Evolutionary conservation across 2,329 filamentous ascomycete species (phyloP), one percentile per base, ranked within the genome.

Genomic region (Neocucurbitaria cava): DNA sequence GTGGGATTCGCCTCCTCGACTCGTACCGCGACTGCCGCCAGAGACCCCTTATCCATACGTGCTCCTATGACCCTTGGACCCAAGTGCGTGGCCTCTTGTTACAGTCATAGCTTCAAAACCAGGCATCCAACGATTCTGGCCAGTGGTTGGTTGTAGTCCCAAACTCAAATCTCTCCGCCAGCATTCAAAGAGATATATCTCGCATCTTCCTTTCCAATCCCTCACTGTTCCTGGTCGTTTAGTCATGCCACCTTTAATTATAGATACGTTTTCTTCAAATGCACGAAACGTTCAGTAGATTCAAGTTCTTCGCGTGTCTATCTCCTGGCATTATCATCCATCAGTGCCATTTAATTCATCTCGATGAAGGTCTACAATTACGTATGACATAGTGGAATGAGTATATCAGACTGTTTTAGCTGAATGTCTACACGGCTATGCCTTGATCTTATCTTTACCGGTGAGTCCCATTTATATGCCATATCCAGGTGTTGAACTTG

Each of bases 111-210:
- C 38, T 52, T n/a, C 31, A 41, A 20, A 26, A 36, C 53, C 46
- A 61, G 53, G 50, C 55, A 57, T 39, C 55, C 58, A 44, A 24
- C 48, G 10, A 18, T 43, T 45, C 40, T 54, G 31, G 9, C 21
- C 39, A 20, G 13, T 26, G 40, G 49, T 56, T 60, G 54, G 57
- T 41, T 44, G 21, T 50, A 5, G 15, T 13, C 20, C 11, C 20
- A 5, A 9, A 18, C 11, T 18, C 8, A 20, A 28, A 3, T 13
- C 23, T 23, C 5, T 43, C 31, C 41, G 17, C 24, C 20, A n/a
- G 15, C n/a, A 40, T 26, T 15, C 15, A 15, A n/a, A 5, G 8
- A 5, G 15, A 13, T 40, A 11, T 21, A 23, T 15, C 21, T 23
- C 21, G 20, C 20, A 35, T 15, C 7, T 10, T 21, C 18, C 21